Conservation (phyloP, 441 rosid genomes). For the Viola pubescens region DNA sequence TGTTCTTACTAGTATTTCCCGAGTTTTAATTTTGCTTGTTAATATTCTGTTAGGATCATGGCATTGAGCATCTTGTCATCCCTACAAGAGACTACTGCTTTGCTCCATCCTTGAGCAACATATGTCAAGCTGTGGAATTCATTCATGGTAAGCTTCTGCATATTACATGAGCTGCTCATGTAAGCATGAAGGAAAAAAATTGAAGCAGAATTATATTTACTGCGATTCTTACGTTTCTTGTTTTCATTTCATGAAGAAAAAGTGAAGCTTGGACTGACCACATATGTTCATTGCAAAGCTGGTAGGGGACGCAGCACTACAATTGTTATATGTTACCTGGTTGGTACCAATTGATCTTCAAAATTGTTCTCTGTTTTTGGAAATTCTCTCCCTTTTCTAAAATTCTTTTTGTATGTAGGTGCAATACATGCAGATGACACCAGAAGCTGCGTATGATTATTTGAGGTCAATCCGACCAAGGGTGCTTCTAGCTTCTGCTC, state of each 20-base stretch:
- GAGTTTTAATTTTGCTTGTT: not conserved
- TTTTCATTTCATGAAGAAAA: slow-evolving; percentile 41
- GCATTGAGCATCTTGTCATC: slow-evolving; percentile 84
- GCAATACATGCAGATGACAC: slow-evolving; percentile 72
- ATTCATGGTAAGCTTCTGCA: slow-evolving; percentile 48
- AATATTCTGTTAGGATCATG: slow-evolving; percentile 40
- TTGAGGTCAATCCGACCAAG: slow-evolving; percentile 84
- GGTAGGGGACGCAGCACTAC: slow-evolving; percentile 98
- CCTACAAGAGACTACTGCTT: slow-evolving; percentile 97
- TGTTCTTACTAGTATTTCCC: not conserved
- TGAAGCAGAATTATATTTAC: not conserved
- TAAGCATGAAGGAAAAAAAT: not conserved
- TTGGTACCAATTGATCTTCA: slow-evolving; percentile 19
- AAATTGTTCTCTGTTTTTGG: not conserved
- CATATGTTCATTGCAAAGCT: slow-evolving; percentile 95
- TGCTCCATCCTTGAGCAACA: slow-evolving; percentile 77
- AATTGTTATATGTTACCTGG: slow-evolving; percentile 84
- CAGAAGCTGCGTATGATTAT: slow-evolving; percentile 68
- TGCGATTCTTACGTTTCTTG: not conserved
- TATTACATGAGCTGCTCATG: not conserved
- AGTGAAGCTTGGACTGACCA: slow-evolving; percentile 41
- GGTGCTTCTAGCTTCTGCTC: slow-evolving; percentile 81
- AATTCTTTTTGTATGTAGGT: slow-evolving; percentile 37
- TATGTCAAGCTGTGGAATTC: slow-evolving; percentile 80
- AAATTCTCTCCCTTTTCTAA: not conserved